Evolutionary conservation across 176 grass and related monocot genomes (phyloP).

Genomic region (Musa acuminata): DNA sequence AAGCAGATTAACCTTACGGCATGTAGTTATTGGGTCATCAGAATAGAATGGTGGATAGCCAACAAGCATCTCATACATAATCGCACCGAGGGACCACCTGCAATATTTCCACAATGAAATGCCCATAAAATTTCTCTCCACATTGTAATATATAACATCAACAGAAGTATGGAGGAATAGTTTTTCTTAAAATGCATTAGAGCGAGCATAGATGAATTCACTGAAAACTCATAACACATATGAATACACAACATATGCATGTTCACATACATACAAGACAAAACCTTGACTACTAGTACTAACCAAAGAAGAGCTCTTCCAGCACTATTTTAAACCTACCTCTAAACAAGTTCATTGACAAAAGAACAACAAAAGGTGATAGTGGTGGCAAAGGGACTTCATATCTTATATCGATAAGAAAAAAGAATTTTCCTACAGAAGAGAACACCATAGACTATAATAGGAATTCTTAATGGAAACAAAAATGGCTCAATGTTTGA

Average conservation of each 20-base stretch:
- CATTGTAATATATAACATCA: background rate
- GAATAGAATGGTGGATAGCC: conserved; percentile 95
- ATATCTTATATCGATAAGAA: background rate
- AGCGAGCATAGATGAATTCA: background rate
- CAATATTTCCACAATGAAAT: background rate
- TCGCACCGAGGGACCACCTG: conserved; percentile 96
- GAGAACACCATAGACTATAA: background rate
- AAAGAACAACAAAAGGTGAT: background rate
- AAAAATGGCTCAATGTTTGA: too few species aligned
- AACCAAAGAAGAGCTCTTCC: background rate
- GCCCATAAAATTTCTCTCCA: background rate
- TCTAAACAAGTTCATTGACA: background rate
- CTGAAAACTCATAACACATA: background rate
- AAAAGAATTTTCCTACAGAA: background rate
- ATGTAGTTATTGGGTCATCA: conserved; percentile 92
- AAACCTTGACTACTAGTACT: background rate
- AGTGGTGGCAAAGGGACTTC: background rate
- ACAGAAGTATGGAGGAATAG: background rate
- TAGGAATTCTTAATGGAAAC: too few species aligned
- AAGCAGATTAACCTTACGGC: conserved; percentile 61
- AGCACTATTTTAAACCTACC: background rate
- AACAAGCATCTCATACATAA: conserved; percentile 99
- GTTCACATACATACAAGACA: background rate
- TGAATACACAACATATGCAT: background rate
- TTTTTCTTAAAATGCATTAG: background rate